A percentile compares a stretch with the other conserved stretches of the same genome.
These are phyloP conservation scores for Yamadazyma triangularis DNA, from an alignment of 1,139 yeast species.

Conservation along the genomic window DNA sequence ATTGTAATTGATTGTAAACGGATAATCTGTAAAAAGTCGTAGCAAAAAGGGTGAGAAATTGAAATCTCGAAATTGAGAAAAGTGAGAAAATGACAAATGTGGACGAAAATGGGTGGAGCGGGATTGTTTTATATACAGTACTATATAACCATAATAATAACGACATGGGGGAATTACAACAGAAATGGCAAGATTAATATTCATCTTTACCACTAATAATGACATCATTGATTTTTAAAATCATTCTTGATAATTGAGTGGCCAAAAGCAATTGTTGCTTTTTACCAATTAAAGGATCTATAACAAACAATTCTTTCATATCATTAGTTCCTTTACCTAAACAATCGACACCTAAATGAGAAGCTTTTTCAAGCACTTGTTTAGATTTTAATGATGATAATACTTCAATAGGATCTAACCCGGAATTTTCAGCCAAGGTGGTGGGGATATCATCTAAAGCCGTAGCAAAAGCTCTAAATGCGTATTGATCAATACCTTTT, in stretches of 20 bases:
- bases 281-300: conserved; percentile 96
- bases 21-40: too few relatives aligned
- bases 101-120: neutral
- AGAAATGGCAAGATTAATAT: too few relatives aligned
- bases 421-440: conserved; percentile 96
- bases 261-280: conserved; percentile 93
- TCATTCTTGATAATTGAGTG: conserved; percentile 96
- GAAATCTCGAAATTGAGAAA: too few relatives aligned
- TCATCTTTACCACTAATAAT: conserved; percentile 88
- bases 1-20: too few relatives aligned
- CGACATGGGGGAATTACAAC: too few relatives aligned
- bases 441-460: conserved; percentile 92
- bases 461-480: conserved; percentile 88
- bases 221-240: conserved; percentile 92
- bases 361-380: conserved; percentile 68
- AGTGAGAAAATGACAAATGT: neutral
- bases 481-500: conserved; percentile 95
- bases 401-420: conserved; percentile 89
- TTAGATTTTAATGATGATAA: conserved; percentile 78
- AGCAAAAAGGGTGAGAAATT: conserved; percentile 5
- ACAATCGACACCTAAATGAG: conserved; percentile 90
- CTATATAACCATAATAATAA: too few relatives aligned
- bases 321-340: conserved; percentile 81
- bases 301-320: conserved; percentile 91
- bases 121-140: conserved; percentile 5